These are phyloP conservation scores for Trichoderma koningii DNA, from an alignment of 2,329 filamentous ascomycete species.

Conservation along the genomic window DNA sequence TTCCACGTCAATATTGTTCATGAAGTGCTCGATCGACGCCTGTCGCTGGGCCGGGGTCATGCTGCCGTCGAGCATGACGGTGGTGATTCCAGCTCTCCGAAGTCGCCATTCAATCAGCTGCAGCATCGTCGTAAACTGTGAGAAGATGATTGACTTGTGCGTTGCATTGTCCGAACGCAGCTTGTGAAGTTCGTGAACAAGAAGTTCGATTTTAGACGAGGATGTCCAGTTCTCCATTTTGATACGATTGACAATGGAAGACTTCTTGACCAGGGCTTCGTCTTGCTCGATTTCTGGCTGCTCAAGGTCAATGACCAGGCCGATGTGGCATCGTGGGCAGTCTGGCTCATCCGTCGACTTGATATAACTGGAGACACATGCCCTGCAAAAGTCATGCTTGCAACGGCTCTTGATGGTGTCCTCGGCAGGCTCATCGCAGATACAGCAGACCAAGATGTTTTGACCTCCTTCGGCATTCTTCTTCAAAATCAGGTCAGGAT, in stretches of 20 bases:
- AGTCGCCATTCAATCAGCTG: slow-evolving; percentile 97
- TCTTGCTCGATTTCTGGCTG: slow-evolving; percentile 95
- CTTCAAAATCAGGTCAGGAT: slow-evolving; percentile 90
- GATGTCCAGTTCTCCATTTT: slow-evolving; percentile 99
- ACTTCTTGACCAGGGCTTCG: slow-evolving; percentile 83
- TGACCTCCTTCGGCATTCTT: slow-evolving; percentile 84
- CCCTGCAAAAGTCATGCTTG: slow-evolving; percentile 70
- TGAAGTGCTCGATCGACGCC: slow-evolving; percentile 93
- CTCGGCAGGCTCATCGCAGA: slow-evolving; percentile 95
- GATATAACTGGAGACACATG: slow-evolving; percentile 58
- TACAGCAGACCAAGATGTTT: slow-evolving; percentile 87
- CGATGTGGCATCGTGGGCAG: slow-evolving; percentile 90
- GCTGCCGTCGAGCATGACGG: slow-evolving; percentile 95
- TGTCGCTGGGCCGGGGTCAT: slow-evolving; percentile 95
- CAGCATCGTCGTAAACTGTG: slow-evolving; percentile 95
- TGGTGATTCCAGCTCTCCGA: slow-evolving; percentile 93
- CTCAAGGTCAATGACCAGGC: slow-evolving; percentile 86
- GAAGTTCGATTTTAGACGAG: slow-evolving; percentile 95
- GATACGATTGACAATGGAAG: slow-evolving; percentile 96
- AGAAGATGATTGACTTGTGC: slow-evolving; percentile 96
- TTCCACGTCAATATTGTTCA: slow-evolving; percentile 91
- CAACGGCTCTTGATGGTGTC: slow-evolving; percentile 91
- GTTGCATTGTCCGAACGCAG: slow-evolving; percentile 90
- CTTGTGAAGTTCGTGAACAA: slow-evolving; percentile 91
- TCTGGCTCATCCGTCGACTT: slow-evolving; percentile 74